Percentiles rank a stretch among this genome's conserved stretches.
phyloP scores from a whole-genome alignment of 306 rosid genomes.

The Crataegus laevigata region DNA sequence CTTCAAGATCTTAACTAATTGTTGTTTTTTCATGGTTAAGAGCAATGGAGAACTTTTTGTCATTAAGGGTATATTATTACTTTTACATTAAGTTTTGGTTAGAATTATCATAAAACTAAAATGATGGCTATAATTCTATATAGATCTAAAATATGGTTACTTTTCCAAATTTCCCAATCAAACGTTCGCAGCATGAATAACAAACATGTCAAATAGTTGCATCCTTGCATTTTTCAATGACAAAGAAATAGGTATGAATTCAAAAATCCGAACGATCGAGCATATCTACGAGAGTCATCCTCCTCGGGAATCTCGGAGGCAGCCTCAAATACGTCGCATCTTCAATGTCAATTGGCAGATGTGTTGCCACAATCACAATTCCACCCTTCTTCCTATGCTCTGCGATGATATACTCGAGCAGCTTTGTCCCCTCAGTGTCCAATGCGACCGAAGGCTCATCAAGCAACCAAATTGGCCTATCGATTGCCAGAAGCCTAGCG shows the following conservation, averaged over 20 bases:
- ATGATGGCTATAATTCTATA: no score
- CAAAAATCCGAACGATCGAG: slow-evolving; percentile 51
- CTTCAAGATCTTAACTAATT: no score
- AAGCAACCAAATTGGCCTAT: slow-evolving; percentile 85
- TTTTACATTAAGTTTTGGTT: no score
- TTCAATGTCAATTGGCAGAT: slow-evolving; percentile 68
- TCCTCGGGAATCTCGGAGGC: slow-evolving; percentile 86
- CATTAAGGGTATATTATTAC: no score
- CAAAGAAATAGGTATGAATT: background rate
- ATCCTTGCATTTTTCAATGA: background rate
- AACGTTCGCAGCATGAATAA: background rate
- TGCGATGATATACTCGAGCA: slow-evolving; percentile 64
- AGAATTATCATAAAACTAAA: no score
- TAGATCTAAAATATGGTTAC: no score
- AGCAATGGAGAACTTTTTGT: no score
- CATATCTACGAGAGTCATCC: slow-evolving; percentile 72
- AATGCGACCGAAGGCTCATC: slow-evolving; percentile 93
- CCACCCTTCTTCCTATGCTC: slow-evolving; percentile 83
- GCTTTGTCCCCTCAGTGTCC: slow-evolving; percentile 74
- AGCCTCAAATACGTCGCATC: slow-evolving; percentile 64
- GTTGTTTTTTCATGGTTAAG: no score
- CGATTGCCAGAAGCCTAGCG: slow-evolving; percentile 76
- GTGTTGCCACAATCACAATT: slow-evolving; percentile 64
- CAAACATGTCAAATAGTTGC: background rate
- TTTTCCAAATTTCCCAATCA: background rate